Conservation (phyloP, 139 green algal genomes). For the Chlorella sp. region DNA sequence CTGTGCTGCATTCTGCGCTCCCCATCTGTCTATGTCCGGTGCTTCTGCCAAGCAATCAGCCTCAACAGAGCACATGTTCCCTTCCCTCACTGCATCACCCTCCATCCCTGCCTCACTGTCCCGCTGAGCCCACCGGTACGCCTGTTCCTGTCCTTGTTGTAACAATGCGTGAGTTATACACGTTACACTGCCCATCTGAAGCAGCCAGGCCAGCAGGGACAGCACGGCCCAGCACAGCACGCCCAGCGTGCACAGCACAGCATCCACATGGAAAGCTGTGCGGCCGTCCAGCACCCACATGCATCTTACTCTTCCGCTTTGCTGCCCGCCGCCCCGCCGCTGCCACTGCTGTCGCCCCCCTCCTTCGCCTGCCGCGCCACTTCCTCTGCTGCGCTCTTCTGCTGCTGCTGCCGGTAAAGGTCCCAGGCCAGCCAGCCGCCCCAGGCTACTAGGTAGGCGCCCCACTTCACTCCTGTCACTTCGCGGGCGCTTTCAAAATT, state of each 20-base stretch:
- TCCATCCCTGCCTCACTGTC: no score
- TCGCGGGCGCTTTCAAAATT: not conserved
- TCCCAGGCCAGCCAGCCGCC: constrained; percentile 14
- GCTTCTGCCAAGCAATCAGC: no score
- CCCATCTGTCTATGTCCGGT: no score
- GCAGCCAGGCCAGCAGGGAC: not conserved
- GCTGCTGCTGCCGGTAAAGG: constrained; percentile 2
- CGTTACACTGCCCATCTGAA: no score
- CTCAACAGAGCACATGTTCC: no score
- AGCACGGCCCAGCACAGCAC: not conserved
- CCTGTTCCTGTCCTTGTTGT: no score
- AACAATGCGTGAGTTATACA: no score
- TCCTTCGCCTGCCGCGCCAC: not conserved
- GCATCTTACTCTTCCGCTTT: not conserved
- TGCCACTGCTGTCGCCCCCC: not conserved
- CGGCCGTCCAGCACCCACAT: not conserved
- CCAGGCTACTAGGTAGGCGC: constrained; percentile 24
- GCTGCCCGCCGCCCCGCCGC: not conserved
- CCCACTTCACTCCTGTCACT: constrained; percentile 1
- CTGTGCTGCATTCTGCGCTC: no score
- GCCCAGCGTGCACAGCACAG: not conserved
- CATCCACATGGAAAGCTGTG: not conserved
- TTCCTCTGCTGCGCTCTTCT: constrained; percentile 13
- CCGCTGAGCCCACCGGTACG: no score
- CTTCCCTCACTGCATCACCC: no score